These are phyloP conservation scores for Xylaria digitata DNA, from an alignment of 2,329 filamentous ascomycete species.

Conservation along the genomic window DNA sequence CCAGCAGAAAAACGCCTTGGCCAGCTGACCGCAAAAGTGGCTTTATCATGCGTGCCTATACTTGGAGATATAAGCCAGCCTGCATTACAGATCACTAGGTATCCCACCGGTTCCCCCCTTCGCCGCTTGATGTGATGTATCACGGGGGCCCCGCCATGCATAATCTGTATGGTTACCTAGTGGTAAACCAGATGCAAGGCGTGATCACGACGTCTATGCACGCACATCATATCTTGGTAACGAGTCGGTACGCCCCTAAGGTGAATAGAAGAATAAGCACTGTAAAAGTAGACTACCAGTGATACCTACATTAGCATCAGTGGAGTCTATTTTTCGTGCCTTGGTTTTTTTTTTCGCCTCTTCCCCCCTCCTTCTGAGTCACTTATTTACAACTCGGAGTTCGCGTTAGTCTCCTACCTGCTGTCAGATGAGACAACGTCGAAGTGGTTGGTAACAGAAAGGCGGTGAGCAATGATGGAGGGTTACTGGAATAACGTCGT, in stretches of 20 bases:
- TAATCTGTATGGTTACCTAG: background rate
- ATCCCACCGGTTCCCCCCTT: constrained; percentile 23
- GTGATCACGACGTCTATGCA: constrained; percentile 23
- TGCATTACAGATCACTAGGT: background rate
- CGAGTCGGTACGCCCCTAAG: constrained; percentile 13
- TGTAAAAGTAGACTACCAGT: background rate
- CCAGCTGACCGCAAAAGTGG: background rate
- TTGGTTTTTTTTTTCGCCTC: background rate
- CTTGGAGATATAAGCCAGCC: constrained; percentile 1
- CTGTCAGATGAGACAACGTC: background rate
- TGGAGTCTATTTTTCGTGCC: background rate
- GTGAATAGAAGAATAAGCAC: constrained; percentile 1
- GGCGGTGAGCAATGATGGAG: constrained; percentile 34
- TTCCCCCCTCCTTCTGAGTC: background rate
- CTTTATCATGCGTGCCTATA: background rate
- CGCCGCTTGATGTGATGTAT: constrained; percentile 10
- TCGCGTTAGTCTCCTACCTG: constrained; percentile 7
- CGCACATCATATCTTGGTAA: constrained; percentile 15
- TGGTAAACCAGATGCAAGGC: constrained; percentile 18
- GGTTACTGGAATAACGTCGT: constrained; percentile 28
- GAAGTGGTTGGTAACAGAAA: constrained; percentile 21
- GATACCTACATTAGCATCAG: background rate
- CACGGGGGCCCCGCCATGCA: constrained; percentile 20
- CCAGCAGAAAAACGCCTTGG: background rate
- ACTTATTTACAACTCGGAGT: background rate